Evolutionary conservation across 257 asterid genomes (phyloP), one percentile per base, ranked within the genome.

Genomic region (Avicennia marina): DNA sequence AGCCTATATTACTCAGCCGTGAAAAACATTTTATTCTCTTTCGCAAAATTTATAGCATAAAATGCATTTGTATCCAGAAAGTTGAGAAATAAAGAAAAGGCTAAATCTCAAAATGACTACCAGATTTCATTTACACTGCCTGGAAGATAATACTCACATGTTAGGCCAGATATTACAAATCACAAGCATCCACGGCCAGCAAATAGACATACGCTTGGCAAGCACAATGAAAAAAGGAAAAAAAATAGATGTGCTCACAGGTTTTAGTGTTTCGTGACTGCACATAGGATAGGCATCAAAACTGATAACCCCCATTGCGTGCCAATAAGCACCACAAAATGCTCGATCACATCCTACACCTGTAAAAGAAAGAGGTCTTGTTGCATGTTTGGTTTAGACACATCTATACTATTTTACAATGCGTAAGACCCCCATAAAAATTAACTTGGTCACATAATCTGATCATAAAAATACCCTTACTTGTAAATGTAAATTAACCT

Each of bases 241-340:
- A 50, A n/a, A n/a, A n/a, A n/a, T n/a, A n/a, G n/a, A 52, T 33
- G 69, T 43, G 56, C 84, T 78, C 67, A 91, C 98, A n/a, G 94
- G 94, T 75, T 75, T 83, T 33, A 91, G 74, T 29, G 88, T 78
- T 64, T 83, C 98, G 45, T 53, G 75, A 47, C 74, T 75, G 77
- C 98, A 91, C 15, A 78, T 26, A 46, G 84, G 84, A 65, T 86
- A 76, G 53, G 65, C 68, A 64, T 65, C 80, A 68, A 56, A 67
- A 36, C 65, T 52, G 29, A 57, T 46, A 54, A 85, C 77, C 55
- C 93, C 94, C 74, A 80, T 63, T 65, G 94, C 67, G 76, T 65
- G 82, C 98, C 98, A 91, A 70, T 91, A 91, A 29, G 95, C 95
- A 69, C 95, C 97, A 75, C 98, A 88, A 80, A 88, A 85, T 70